Evolutionary conservation across 1,284 basidiomycete genomes (phyloP).

Genomic region (Phellinidium pouzarii): DNA sequence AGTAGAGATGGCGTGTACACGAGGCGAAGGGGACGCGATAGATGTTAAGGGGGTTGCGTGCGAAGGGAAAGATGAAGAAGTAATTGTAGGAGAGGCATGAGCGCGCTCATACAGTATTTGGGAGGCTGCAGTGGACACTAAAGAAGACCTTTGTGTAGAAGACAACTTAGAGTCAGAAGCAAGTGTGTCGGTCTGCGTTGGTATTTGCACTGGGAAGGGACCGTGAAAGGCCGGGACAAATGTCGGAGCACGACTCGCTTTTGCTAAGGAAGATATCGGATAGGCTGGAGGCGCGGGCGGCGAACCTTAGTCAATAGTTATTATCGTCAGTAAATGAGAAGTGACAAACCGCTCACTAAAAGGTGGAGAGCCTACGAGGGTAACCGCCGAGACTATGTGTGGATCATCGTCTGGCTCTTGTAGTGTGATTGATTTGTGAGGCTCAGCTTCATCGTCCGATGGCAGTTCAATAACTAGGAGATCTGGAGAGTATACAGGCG

Average conservation of each 20-base stretch:
- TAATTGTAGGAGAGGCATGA: no score
- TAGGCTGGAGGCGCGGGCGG: background rate
- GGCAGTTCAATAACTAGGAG: background rate
- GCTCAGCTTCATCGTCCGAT: background rate
- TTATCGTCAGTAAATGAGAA: background rate
- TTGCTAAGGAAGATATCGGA: background rate
- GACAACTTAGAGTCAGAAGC: background rate
- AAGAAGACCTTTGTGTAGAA: no score
- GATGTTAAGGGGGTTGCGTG: no score
- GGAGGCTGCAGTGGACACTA: no score
- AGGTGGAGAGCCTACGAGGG: background rate
- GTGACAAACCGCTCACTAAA: background rate
- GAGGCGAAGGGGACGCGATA: no score
- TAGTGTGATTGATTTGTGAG: background rate
- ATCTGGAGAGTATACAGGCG: constrained; percentile 9
- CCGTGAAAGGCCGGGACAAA: background rate
- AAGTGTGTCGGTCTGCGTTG: background rate
- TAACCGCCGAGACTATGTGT: background rate
- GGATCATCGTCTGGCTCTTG: background rate
- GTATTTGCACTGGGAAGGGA: background rate
- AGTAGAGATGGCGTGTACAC: background rate
- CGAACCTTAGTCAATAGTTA: background rate
- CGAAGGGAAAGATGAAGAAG: no score
- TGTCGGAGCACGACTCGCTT: background rate
- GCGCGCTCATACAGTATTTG: no score